Percentiles rank a stretch among this genome's conserved stretches.
Conservation (phyloP, 2,329 filamentous ascomycete species). For the Sordariomycetes sp. region DNA sequence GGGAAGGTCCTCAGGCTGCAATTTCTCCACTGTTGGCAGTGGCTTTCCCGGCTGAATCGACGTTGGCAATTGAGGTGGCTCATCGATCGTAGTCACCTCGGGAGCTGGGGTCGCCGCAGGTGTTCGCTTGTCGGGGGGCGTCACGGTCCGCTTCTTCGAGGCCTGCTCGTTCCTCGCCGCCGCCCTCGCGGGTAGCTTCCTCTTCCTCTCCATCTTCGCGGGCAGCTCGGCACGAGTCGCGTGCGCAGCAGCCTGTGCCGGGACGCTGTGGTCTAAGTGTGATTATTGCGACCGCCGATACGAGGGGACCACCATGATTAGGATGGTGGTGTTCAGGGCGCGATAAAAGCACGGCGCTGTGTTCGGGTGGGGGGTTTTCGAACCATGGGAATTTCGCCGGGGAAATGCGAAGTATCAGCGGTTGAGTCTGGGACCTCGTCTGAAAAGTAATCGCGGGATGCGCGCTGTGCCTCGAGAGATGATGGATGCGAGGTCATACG, state of each 20-base stretch:
- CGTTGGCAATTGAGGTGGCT: constrained; percentile 42
- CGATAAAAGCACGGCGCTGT: neutral
- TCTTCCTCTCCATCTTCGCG: constrained; percentile 49
- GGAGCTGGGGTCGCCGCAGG: constrained; percentile 35
- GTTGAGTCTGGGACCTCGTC: neutral
- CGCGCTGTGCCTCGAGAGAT: neutral
- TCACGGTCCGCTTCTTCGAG: constrained; percentile 48
- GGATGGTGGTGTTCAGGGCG: neutral
- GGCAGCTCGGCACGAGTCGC: neutral
- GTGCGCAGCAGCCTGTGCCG: neutral
- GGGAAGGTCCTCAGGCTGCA: constrained; percentile 54
- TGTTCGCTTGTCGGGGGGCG: constrained; percentile 33
- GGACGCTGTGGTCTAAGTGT: neutral
- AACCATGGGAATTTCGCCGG: neutral
- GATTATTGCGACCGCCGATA: constrained; percentile 3
- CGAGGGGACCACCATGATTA: constrained; percentile 1
- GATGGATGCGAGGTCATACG: neutral
- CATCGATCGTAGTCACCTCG: constrained; percentile 22
- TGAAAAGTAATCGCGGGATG: neutral
- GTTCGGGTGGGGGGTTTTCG: neutral
- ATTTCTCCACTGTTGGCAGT: constrained; percentile 57
- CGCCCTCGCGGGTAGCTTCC: constrained; percentile 53
- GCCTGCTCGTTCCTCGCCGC: constrained; percentile 49
- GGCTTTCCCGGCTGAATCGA: constrained; percentile 55
- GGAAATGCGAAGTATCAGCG: neutral